Conservation (phyloP, 2,329 filamentous ascomycete genomes). For the Amauroascus niger region DNA sequence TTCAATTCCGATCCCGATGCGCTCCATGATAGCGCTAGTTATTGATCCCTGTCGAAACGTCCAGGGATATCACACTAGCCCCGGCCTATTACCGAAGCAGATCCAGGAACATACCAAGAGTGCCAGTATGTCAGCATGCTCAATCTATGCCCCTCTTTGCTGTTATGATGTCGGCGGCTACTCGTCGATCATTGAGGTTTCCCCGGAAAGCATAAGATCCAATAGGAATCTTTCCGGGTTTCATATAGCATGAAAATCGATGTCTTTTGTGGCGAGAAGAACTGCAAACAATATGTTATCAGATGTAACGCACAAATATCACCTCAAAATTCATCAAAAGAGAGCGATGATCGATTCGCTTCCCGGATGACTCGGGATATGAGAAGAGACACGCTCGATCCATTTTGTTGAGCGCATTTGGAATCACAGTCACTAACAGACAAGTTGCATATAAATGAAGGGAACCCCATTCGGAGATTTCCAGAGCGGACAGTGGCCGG, state of each 20-base stretch:
- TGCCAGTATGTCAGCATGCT: neutral
- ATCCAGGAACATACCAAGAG: neutral
- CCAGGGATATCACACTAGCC: neutral
- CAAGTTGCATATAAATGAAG: neutral
- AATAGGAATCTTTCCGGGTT: constrained; percentile 2
- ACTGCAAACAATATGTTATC: neutral
- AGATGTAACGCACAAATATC: constrained; percentile 8
- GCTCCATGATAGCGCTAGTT: neutral
- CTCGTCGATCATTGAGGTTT: neutral
- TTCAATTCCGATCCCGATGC: neutral
- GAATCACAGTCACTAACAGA: neutral
- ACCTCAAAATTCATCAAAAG: neutral
- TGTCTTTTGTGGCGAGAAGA: neutral
- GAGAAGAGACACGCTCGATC: neutral
- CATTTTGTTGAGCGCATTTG: neutral
- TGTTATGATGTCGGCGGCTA: neutral
- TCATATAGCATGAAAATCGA: neutral
- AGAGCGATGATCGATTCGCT: neutral
- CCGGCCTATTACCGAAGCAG: neutral
- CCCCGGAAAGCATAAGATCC: neutral
- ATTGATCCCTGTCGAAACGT: neutral
- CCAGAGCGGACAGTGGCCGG: neutral
- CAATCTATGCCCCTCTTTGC: neutral
- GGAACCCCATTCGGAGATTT: neutral
- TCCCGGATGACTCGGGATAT: neutral